These are phyloP conservation scores for Amanita muscaria DNA, from an alignment of 768 basidiomycete genomes.

Conservation along the genomic window DNA sequence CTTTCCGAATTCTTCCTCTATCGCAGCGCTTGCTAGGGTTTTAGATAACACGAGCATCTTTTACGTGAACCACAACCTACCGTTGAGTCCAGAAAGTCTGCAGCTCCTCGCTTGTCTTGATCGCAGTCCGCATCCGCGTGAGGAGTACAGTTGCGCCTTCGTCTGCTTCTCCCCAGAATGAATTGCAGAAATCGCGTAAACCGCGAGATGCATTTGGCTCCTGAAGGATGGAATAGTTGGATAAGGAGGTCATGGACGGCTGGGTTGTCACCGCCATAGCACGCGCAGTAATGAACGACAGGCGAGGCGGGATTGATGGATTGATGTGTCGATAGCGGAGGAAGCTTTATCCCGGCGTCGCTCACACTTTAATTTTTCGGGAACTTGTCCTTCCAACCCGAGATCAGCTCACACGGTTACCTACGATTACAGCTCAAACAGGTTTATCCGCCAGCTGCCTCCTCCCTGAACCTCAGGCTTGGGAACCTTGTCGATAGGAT, in stretches of 20 bases:
- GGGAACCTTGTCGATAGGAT: slow-evolving; percentile 43
- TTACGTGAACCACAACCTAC: slow-evolving; percentile 33
- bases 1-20: slow-evolving; percentile 93
- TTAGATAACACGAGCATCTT: no score
- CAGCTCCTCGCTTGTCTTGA: slow-evolving; percentile 83
- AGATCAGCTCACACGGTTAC: no score
- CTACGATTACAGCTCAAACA: slow-evolving; percentile 30
- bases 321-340: neutral
- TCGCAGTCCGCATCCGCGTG: slow-evolving; percentile 77
- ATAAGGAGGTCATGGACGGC: slow-evolving; percentile 64
- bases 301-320: neutral
- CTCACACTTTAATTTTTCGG: no score
- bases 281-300: no score
- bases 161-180: slow-evolving; percentile 88
- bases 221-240: slow-evolving; percentile 47
- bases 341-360: neutral
- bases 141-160: slow-evolving; percentile 84
- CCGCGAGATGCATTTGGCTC: slow-evolving; percentile 38
- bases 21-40: slow-evolving; percentile 79
- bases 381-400: no score
- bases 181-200: slow-evolving; percentile 80
- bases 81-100: slow-evolving; percentile 88
- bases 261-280: slow-evolving; percentile 58
- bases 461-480: slow-evolving; percentile 36
- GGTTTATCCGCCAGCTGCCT: slow-evolving; percentile 35